Evolutionary conservation across 73 alveolate species (phyloP).

Genomic region (Tetrahymena thermophila): DNA sequence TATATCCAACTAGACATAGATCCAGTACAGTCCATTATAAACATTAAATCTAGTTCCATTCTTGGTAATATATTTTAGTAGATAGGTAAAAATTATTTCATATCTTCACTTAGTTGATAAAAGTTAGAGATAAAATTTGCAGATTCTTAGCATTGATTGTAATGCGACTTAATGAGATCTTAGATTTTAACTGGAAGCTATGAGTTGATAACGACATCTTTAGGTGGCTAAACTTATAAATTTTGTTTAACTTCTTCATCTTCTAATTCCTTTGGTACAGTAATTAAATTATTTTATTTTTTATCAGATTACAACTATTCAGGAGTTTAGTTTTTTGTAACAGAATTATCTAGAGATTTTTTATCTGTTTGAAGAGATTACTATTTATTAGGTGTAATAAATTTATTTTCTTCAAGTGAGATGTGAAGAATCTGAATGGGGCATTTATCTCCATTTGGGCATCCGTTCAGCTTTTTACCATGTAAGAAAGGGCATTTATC

Average conservation of each 20-base stretch:
- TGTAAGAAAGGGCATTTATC: background rate
- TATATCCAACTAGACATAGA: slow-evolving; percentile 2
- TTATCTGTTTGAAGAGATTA: background rate
- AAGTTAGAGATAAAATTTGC: background rate
- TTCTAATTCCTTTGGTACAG: background rate
- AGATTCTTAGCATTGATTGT: background rate
- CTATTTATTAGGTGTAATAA: background rate
- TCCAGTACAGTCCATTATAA: slow-evolving; percentile 3
- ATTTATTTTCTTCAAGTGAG: background rate
- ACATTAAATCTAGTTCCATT: background rate
- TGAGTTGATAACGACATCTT: background rate
- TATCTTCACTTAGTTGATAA: background rate
- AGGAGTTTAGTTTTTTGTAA: background rate
- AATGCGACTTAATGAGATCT: background rate
- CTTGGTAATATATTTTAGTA: background rate
- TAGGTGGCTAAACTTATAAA: background rate
- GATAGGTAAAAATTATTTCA: background rate
- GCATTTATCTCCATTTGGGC: background rate
- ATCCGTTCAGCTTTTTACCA: background rate
- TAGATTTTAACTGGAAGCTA: background rate
- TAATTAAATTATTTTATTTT: background rate
- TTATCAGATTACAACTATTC: background rate
- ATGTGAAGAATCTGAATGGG: background rate
- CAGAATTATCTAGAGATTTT: background rate
- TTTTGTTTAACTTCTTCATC: background rate